Percentiles rank a stretch among this genome's conserved stretches.
Conservation (phyloP, 208 protist species). For the Wallacemonas sp. region DNA sequence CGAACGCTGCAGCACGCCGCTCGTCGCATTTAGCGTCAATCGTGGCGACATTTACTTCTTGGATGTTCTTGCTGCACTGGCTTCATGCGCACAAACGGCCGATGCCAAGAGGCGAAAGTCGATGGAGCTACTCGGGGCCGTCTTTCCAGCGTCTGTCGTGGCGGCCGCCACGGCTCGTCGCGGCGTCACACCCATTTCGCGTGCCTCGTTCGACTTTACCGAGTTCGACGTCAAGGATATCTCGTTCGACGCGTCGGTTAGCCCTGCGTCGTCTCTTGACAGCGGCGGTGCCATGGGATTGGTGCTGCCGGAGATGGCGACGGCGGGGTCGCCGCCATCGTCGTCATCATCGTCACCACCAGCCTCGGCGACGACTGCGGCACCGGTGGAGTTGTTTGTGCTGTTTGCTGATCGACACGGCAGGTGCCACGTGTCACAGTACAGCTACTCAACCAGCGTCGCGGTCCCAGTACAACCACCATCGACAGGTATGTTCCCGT, state of each 20-base stretch:
- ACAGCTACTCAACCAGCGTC: slow-evolving; percentile 29
- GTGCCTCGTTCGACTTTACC: slow-evolving; percentile 52
- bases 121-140: neutral
- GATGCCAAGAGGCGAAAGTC: neutral
- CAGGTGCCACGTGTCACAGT: slow-evolving; percentile 69
- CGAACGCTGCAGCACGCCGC: slow-evolving; percentile 25
- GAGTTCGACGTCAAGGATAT: slow-evolving; percentile 79
- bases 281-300: neutral
- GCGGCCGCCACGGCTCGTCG: neutral
- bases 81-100: neutral
- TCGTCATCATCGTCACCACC: neutral
- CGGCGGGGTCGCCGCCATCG: no score
- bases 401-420: slow-evolving; percentile 67
- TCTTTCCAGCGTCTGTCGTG: slow-evolving; percentile 31
- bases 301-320: neutral
- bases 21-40: slow-evolving; percentile 68
- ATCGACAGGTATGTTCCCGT: neutral
- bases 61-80: slow-evolving; percentile 63
- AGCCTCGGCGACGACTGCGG: no score
- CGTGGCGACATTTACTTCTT: slow-evolving; percentile 63
- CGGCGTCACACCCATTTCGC: slow-evolving; percentile 8
- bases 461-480: neutral
- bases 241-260: slow-evolving; percentile 30
- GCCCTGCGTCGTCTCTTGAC: neutral
- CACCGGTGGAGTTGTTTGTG: slow-evolving; percentile 39